Percentiles rank a stretch among this genome's conserved stretches.
Evolutionary conservation across 1,284 basidiomycete genomes (phyloP).

Genomic region (Apiotrichum veenhuisii): DNA sequence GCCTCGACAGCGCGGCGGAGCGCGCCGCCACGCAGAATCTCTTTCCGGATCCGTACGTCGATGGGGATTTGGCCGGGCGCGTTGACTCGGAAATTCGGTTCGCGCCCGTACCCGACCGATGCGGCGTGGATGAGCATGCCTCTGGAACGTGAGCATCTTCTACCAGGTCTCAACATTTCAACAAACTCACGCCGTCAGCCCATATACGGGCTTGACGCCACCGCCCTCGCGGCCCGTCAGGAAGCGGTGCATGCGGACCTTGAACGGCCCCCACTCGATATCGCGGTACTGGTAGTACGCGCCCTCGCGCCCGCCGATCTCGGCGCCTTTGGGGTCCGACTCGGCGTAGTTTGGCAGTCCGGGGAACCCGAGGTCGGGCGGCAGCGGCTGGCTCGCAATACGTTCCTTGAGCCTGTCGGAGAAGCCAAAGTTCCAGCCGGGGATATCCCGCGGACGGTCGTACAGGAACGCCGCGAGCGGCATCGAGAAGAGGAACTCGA

Average conservation of each 20-base stretch:
- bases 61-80: conserved; percentile 58
- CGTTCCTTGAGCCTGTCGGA: conserved; percentile 22
- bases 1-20: conserved; percentile 56
- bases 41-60: conserved; percentile 60
- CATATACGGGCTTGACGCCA: conserved; percentile 76
- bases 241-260: conserved; percentile 67
- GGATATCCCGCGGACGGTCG: conserved; percentile 59
- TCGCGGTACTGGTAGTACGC: conserved; percentile 65
- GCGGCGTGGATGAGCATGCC: conserved; percentile 68
- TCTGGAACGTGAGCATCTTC: conserved; percentile 46
- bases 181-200: conserved; percentile 64
- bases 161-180: background rate
- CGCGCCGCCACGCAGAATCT: conserved; percentile 51
- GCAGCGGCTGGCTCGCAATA: conserved; percentile 19
- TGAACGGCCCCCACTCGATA: conserved; percentile 50
- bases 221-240: conserved; percentile 73
- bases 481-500: conserved; percentile 73
- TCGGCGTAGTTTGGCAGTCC: conserved; percentile 18
- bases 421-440: conserved; percentile 44
- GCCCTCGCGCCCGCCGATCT: conserved; percentile 35
- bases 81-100: conserved; percentile 62
- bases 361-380: conserved; percentile 3
- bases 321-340: conserved; percentile 7
- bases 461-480: conserved; percentile 70
- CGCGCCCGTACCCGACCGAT: conserved; percentile 58